Percentiles rank a stretch among this genome's conserved stretches.
Conservation (phyloP, 305 asterid genomes). For the Rubia tinctorum region DNA sequence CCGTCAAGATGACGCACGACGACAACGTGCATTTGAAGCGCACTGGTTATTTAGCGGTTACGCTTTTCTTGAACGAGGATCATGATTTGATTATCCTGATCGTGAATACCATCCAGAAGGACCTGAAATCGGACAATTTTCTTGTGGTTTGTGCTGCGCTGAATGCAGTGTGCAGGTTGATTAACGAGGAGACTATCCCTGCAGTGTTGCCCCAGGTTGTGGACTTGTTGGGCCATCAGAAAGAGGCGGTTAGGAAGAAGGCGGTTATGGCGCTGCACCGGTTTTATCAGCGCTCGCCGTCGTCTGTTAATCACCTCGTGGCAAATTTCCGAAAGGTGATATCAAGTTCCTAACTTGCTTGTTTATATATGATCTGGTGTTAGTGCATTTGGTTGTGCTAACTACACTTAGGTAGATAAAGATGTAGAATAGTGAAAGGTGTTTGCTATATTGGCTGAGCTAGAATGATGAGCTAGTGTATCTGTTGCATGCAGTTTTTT, state of each 20-base stretch:
- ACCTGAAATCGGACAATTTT: constrained; percentile 89
- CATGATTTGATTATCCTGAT: constrained; percentile 95
- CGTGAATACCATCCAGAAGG: constrained; percentile 98
- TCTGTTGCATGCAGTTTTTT: no score
- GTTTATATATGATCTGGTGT: no score
- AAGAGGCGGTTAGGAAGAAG: constrained; percentile 98
- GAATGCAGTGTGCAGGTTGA: constrained; percentile 91
- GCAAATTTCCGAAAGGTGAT: no score
- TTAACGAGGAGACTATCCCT: constrained; percentile 97
- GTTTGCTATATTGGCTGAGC: no score
- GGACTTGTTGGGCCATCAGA: constrained; percentile 78
- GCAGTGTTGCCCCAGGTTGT: constrained; percentile 96
- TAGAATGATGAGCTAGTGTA: no score
- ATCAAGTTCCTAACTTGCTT: no score
- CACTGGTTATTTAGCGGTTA: constrained; percentile 94
- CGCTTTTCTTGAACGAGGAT: constrained; percentile 85
- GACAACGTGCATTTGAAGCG: constrained; percentile 71
- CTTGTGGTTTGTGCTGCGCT: constrained; percentile 89
- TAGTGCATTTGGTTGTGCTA: no score
- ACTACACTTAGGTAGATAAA: no score
- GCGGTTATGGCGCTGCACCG: constrained; percentile 98
- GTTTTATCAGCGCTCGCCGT: constrained; percentile 81
- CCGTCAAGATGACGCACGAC: constrained; percentile 98
- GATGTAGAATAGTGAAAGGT: no score
- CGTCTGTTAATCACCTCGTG: constrained; percentile 80